phyloP scores from a whole-genome alignment of 345 rosid genomes.

The Cochlearia excelsa region DNA sequence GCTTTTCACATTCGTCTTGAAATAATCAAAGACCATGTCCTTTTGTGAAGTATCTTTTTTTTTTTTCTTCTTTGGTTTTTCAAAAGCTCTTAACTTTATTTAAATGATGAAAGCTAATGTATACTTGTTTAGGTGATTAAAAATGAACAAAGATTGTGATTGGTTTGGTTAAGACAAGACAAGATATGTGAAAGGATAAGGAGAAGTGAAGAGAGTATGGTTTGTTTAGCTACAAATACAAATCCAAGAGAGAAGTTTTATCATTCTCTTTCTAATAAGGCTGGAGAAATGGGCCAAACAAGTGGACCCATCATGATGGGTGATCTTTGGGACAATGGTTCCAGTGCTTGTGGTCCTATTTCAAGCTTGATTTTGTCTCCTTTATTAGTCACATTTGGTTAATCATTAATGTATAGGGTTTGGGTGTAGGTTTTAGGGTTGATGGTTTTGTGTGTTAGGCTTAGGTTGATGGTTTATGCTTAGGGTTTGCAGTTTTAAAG shows the following conservation, averaged over 20 bases:
- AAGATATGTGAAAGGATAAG: not conserved
- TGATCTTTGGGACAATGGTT: slow-evolving; percentile 35
- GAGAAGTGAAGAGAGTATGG: not conserved
- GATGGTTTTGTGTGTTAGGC: no score
- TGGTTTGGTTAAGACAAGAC: slow-evolving; percentile 27
- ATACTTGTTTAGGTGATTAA: not conserved
- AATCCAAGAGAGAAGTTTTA: not conserved
- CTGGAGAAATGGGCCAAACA: slow-evolving; percentile 37
- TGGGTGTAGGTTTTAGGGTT: no score
- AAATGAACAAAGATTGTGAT: not conserved
- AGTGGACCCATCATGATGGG: slow-evolving; percentile 32
- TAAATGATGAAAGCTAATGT: not conserved
- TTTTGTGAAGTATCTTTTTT: not conserved
- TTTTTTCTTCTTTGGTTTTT: not conserved
- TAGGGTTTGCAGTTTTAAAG: no score
- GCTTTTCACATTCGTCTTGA: slow-evolving; percentile 33
- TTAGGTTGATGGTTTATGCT: no score
- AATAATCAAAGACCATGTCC: slow-evolving; percentile 25
- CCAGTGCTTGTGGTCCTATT: slow-evolving; percentile 25
- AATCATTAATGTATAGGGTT: no score
- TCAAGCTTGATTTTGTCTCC: slow-evolving; percentile 26
- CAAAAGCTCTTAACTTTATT: not conserved
- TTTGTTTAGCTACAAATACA: slow-evolving; percentile 9
- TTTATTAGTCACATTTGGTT: slow-evolving; percentile 26
- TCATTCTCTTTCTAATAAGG: slow-evolving; percentile 11